Percentiles rank a stretch among this genome's conserved stretches.
Conservation (phyloP, 2,329 filamentous ascomycete species). For the Ophiocordyceps sinensis region DNA sequence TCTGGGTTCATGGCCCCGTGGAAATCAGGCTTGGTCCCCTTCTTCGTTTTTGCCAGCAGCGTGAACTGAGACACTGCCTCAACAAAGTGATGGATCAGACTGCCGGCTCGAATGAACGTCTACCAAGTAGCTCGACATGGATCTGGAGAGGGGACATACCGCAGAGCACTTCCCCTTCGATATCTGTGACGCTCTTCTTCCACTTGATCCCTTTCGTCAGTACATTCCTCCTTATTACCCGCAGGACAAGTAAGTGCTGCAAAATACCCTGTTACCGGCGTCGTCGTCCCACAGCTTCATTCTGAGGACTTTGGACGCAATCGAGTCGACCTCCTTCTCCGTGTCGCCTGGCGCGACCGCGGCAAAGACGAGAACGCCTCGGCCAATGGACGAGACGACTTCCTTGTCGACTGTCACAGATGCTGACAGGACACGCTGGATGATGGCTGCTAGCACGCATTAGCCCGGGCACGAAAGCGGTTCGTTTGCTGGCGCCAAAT, state of each 20-base stretch:
- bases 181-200: slow-evolving; percentile 81
- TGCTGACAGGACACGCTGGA: slow-evolving; percentile 87
- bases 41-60: slow-evolving; percentile 81
- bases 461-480: not conserved
- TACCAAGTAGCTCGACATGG: no score
- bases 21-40: slow-evolving; percentile 91
- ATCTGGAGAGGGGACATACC: slow-evolving; percentile 37
- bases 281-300: slow-evolving; percentile 87
- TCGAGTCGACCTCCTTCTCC: slow-evolving; percentile 67
- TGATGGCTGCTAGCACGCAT: slow-evolving; percentile 48
- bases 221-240: no score
- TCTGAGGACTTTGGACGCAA: slow-evolving; percentile 78
- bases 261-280: slow-evolving; percentile 44
- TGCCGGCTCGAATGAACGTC: not conserved
- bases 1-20: slow-evolving; percentile 71
- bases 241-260: no score
- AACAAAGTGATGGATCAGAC: not conserved
- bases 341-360: slow-evolving; percentile 86
- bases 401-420: slow-evolving; percentile 91
- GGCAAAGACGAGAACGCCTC: slow-evolving; percentile 80
- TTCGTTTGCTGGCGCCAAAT: not conserved
- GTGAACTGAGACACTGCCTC: slow-evolving; percentile 90
- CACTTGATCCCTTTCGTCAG: slow-evolving; percentile 38
- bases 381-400: slow-evolving; percentile 79
- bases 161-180: slow-evolving; percentile 84